These are phyloP conservation scores for Monilinia polystroma DNA, from an alignment of 2,329 filamentous ascomycete genomes.

Conservation along the genomic window DNA sequence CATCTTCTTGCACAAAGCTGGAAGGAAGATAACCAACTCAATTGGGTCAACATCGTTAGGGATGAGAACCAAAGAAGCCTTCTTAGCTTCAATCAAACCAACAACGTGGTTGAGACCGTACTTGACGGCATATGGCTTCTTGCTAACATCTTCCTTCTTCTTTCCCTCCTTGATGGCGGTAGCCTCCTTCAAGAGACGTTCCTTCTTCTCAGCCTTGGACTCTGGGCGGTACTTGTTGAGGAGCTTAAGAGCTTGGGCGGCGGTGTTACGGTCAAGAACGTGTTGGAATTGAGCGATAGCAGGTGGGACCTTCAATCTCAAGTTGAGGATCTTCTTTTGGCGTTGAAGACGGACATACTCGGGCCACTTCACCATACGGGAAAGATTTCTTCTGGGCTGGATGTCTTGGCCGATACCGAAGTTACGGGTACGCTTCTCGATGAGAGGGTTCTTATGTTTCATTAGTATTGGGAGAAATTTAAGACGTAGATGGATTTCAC, in stretches of 20 bases:
- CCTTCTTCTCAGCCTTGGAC: constrained; percentile 99
- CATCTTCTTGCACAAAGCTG: constrained; percentile 99
- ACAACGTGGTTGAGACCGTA: constrained; percentile 99
- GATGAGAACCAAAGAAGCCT: constrained; percentile 96
- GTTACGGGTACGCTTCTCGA: constrained; percentile 98
- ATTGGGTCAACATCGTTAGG: constrained; percentile 99
- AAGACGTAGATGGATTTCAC: constrained; percentile 43
- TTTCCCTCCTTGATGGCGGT: constrained; percentile 97
- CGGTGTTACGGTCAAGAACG: constrained; percentile 94
- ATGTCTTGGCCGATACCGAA: constrained; percentile 99
- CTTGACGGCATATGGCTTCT: constrained; percentile 99
- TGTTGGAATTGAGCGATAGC: constrained; percentile 97
- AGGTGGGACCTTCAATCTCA: constrained; percentile 97
- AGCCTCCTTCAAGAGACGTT: constrained; percentile 96
- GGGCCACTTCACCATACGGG: constrained; percentile 99
- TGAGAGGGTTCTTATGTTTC: constrained; percentile 80
- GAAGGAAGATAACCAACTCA: constrained; percentile 98
- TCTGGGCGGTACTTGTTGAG: constrained; percentile 99
- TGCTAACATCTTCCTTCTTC: constrained; percentile 99
- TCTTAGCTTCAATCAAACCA: constrained; percentile 98
- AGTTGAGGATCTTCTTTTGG: constrained; percentile 89
- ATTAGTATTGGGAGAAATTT: constrained; percentile 28
- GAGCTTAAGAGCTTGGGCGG: constrained; percentile 96
- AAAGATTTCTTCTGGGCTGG: constrained; percentile 92
- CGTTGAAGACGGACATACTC: constrained; percentile 94